Percentiles rank a stretch among this genome's conserved stretches.
These are phyloP conservation scores for Thelonectria blattea DNA, from an alignment of 2,329 filamentous ascomycete genomes.

Conservation along the genomic window DNA sequence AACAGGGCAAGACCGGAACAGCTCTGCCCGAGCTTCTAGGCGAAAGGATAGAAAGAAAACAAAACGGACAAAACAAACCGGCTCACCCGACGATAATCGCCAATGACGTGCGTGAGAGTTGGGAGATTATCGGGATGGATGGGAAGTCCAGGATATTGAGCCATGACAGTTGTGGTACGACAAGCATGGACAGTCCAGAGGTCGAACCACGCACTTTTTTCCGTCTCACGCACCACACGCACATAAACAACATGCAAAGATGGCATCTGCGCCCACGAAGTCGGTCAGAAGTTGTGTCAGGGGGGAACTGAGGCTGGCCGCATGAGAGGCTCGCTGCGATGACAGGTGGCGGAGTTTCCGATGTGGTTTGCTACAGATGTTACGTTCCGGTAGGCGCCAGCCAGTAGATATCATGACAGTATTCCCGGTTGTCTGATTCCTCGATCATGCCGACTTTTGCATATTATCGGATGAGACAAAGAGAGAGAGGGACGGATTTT, in stretches of 20 bases:
- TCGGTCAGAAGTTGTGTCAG: constrained; percentile 15
- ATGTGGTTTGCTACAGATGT: background rate
- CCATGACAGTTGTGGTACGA: constrained; percentile 25
- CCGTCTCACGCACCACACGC: constrained; percentile 19
- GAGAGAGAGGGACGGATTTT: background rate
- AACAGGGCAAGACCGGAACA: background rate
- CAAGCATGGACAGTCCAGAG: constrained; percentile 13
- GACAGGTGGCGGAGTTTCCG: constrained; percentile 17
- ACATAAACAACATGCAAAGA: constrained; percentile 9
- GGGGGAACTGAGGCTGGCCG: constrained; percentile 2
- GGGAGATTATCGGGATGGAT: constrained; percentile 6
- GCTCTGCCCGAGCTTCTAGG: background rate
- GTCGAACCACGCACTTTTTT: constrained; percentile 23
- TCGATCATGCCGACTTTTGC: background rate
- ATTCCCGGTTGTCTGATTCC: background rate
- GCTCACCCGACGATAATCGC: constrained; percentile 1
- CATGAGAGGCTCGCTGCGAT: constrained; percentile 11
- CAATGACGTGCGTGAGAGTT: constrained; percentile 8
- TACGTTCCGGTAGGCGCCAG: background rate
- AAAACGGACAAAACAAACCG: background rate
- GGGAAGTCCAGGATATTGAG: constrained; percentile 7
- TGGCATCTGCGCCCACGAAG: constrained; percentile 1
- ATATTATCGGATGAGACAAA: background rate
- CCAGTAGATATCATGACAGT: background rate
- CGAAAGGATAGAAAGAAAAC: background rate